phyloP scores from a whole-genome alignment of 495 filamentous ascomycete genomes.

The Aspergillus bertholletiae region DNA sequence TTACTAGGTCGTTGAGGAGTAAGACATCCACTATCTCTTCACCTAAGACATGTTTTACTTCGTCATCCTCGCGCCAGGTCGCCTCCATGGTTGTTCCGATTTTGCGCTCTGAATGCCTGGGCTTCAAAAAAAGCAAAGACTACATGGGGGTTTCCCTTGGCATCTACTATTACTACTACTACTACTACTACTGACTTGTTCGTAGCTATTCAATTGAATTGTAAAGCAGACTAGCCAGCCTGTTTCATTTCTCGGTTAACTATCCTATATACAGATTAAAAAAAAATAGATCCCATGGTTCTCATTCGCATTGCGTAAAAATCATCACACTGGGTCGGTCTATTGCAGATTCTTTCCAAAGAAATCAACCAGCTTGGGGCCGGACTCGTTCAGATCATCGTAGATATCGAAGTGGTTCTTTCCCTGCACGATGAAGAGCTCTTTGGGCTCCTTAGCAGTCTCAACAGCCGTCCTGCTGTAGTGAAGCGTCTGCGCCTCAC shows the following conservation, averaged over 20 bases:
- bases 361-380: slow-evolving; percentile 32
- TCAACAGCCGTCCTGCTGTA: slow-evolving; percentile 28
- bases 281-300: background rate
- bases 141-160: no score
- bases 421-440: slow-evolving; percentile 32
- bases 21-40: background rate
- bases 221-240: no score
- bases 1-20: no score
- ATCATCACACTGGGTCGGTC: background rate
- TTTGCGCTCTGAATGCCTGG: no score
- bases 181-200: no score
- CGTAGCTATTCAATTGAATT: no score
- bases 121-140: no score
- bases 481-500: slow-evolving; percentile 24
- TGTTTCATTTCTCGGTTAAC: no score
- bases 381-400: slow-evolving; percentile 24
- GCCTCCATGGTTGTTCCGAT: no score
- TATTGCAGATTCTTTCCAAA: slow-evolving; percentile 7
- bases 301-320: background rate
- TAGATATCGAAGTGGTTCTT: slow-evolving; percentile 35
- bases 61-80: no score
- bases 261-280: background rate
- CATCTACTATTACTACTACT: no score
- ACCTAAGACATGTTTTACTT: background rate
- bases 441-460: slow-evolving; percentile 33